These are phyloP conservation scores for Stephanodiscus minutulus DNA, from an alignment of 108 stramenopile species.

Conservation along the genomic window DNA sequence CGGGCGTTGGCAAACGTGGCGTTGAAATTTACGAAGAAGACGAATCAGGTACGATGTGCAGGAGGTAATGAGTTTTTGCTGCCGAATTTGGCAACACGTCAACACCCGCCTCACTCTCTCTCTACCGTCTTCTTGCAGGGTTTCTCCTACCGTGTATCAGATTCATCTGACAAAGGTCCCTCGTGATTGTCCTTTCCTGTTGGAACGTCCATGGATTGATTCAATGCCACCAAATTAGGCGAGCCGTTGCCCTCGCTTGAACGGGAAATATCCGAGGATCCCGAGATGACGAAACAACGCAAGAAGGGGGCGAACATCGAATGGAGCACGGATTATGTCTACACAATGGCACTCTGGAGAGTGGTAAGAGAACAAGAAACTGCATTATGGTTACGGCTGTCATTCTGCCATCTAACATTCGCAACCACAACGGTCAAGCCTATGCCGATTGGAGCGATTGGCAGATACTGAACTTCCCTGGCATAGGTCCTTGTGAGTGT, in stretches of 20 bases:
- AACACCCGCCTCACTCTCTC: background rate
- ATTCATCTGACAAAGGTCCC: constrained; percentile 36
- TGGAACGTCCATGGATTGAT: constrained; percentile 80
- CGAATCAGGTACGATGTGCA: constrained; percentile 45
- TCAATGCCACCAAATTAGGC: constrained; percentile 80
- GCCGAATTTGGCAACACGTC: background rate
- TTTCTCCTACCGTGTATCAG: constrained; percentile 36
- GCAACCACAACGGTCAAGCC: constrained; percentile 12
- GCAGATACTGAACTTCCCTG: constrained; percentile 81
- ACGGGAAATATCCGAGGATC: constrained; percentile 65
- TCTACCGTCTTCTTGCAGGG: constrained; percentile 14
- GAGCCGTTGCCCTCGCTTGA: constrained; percentile 75
- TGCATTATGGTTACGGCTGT: background rate
- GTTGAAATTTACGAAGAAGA: constrained; percentile 84
- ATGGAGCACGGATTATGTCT: constrained; percentile 82
- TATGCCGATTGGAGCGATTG: constrained; percentile 84
- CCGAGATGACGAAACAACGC: constrained; percentile 64
- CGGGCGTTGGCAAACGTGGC: constrained; percentile 84
- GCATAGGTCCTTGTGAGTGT: constrained; percentile 62
- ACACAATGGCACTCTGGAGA: constrained; percentile 87
- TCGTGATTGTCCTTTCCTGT: constrained; percentile 89
- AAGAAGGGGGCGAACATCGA: constrained; percentile 62
- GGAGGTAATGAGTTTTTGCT: background rate
- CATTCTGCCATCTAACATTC: constrained; percentile 1
- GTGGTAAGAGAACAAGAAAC: constrained; percentile 11